These are phyloP conservation scores for Xylaria sp. DNA, from an alignment of 2,329 filamentous ascomycete genomes.

Conservation along the genomic window DNA sequence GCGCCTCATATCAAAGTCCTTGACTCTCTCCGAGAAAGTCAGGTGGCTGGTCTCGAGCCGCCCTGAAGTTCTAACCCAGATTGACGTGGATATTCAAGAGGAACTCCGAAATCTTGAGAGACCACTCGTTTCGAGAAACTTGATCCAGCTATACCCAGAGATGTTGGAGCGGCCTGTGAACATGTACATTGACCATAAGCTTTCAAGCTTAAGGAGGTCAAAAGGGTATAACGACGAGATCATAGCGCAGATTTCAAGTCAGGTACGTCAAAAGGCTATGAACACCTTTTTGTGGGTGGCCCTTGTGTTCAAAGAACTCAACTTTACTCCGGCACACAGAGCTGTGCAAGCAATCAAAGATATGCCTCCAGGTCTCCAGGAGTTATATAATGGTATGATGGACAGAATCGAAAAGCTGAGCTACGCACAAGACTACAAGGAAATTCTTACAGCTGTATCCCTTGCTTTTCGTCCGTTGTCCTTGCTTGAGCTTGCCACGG, in stretches of 20 bases:
- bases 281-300: constrained; percentile 2
- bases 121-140: background rate
- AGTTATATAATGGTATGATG: background rate
- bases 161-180: background rate
- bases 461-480: background rate
- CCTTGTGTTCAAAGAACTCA: background rate
- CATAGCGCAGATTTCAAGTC: no score
- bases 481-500: background rate
- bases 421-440: background rate
- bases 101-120: background rate
- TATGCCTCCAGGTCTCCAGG: background rate
- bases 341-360: background rate
- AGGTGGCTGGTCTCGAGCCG: background rate
- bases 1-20: background rate
- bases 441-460: background rate
- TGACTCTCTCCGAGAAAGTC: background rate
- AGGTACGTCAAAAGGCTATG: no score
- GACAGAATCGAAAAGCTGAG: background rate
- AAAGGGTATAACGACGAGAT: no score
- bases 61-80: no score
- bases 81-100: background rate
- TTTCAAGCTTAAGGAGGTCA: no score
- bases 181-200: background rate
- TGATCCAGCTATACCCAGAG: no score
- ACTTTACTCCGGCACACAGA: no score